Conservation (phyloP, 2,329 filamentous ascomycete species). For the Claviceps sp. region DNA sequence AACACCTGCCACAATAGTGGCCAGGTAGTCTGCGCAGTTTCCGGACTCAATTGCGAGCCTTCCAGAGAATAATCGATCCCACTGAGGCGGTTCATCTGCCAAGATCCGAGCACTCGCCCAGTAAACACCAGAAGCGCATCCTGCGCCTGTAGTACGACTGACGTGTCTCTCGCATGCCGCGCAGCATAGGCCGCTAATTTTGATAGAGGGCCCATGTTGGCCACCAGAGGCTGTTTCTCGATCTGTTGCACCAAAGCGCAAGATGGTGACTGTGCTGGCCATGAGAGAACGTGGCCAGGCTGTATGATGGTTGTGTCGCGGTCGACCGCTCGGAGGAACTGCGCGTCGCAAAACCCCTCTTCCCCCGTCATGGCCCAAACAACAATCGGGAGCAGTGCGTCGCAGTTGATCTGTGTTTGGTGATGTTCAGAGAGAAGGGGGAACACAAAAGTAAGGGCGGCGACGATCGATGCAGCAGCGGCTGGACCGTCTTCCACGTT, state of each 20-base stretch:
- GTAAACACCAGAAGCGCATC: conserved; percentile 57
- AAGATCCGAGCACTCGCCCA: conserved; percentile 52
- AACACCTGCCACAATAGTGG: conserved; percentile 63
- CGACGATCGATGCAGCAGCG: conserved; percentile 41
- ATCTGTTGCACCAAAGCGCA: conserved; percentile 45
- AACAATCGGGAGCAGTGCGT: conserved; percentile 55
- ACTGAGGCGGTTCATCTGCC: conserved; percentile 63
- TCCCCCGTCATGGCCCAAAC: conserved; percentile 53
- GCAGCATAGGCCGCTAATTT: conserved; percentile 51
- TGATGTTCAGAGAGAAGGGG: conserved; percentile 52
- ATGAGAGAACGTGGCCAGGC: conserved; percentile 37
- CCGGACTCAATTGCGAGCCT: conserved; percentile 43
- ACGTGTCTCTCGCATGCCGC: conserved; percentile 35
- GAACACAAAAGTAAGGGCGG: conserved; percentile 68
- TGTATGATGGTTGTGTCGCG: conserved; percentile 49
- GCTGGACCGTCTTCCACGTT: conserved; percentile 25
- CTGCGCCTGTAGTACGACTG: conserved; percentile 33
- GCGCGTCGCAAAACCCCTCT: conserved; percentile 63
- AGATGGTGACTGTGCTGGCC: conserved; percentile 47
- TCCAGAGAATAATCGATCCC: conserved; percentile 59
- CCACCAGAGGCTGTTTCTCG: conserved; percentile 46
- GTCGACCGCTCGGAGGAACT: conserved; percentile 59
- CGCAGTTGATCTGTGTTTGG: conserved; percentile 47
- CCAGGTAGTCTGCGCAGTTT: conserved; percentile 53
- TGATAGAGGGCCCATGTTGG: conserved; percentile 54